Base-by-base conservation (phyloP, 768 basidiomycete species). In the Boletus rubroflammeus region DNA sequence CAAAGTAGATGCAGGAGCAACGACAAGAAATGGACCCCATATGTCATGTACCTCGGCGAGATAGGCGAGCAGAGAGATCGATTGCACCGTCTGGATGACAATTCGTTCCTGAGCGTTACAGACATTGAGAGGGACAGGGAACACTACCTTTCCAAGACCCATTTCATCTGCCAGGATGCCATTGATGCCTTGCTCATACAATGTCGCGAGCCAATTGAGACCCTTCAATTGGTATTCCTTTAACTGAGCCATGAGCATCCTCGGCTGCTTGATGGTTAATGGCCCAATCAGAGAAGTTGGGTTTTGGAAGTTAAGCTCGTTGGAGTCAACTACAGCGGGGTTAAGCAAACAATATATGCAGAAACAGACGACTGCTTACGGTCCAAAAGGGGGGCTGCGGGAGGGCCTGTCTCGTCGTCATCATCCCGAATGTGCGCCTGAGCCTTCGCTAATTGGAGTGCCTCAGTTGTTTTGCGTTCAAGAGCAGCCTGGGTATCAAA, bases 211-310 rank as follows among this genome's bases (percentile, higher is more conserved):
- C 97, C 97, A 99, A 59, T 97, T 98, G 32, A 99, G 78, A 58
- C 97, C 97, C 66, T 98, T 98, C 53, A 99, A 72, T 69, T 99
- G 97, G 68, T 98, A 99, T 70, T 99, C 97, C 72, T 99, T 99
- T 50, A 99, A 75, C 61, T 93, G 90, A 8, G 94, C 93, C 82
- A 93, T 93, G 57, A 99, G 77, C 90, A 98, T 96, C 71, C 84
- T 85, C 7, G 97, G 97, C 66, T 99, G 97, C 19, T 82, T 81
- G 62, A 98, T 88, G 5, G 88, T 91, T 60, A 94, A 73, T 9
- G 85, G 83, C 9, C 92, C 93, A 43, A 81, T 89, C 59, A 95
- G 72, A 15, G 92, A 91, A 5, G 93, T 93, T 8, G 97, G 97
- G 66, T 99, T 98, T 74, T 98, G 95, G 85, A 99, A 98, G 73